Evolutionary conservation across 768 basidiomycete species (phyloP).

Genomic region (Pulveroboletus sp.): DNA sequence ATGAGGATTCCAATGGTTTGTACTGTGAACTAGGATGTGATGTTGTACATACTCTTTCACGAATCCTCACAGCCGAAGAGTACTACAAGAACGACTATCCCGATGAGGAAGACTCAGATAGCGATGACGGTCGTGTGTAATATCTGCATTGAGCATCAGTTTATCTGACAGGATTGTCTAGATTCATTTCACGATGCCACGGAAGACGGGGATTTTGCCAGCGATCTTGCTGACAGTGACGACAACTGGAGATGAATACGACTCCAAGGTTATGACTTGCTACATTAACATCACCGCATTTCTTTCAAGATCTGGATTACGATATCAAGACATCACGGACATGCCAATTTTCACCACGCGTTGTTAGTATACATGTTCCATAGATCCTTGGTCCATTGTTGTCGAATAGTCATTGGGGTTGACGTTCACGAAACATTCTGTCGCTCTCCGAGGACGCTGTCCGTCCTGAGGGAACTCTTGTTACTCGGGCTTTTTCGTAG

Average conservation of each 20-base stretch:
- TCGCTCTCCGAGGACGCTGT: neutral
- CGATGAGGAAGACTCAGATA: conserved; percentile 53
- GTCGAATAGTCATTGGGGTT: conserved; percentile 1
- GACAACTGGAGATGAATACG: conserved; percentile 31
- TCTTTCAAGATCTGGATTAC: conserved; percentile 16
- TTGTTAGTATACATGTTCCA: conserved; percentile 16
- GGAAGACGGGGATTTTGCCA: conserved; percentile 41
- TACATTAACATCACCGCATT: conserved; percentile 16
- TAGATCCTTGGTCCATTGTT: conserved; percentile 1
- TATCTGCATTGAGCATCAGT: neutral
- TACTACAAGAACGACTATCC: conserved; percentile 86
- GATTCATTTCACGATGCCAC: conserved; percentile 57
- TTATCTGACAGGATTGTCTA: conserved; percentile 19
- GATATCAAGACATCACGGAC: conserved; percentile 20
- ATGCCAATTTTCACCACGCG: conserved; percentile 5
- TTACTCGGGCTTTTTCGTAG: conserved; percentile 16
- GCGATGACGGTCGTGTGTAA: conserved; percentile 36
- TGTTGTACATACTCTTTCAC: neutral
- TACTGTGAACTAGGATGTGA: neutral
- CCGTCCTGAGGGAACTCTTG: conserved; percentile 1
- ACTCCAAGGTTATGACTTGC: neutral
- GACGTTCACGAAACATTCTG: neutral
- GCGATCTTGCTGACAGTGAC: conserved; percentile 28
- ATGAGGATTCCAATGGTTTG: conserved; percentile 81
- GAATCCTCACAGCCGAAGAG: conserved; percentile 55